Base-by-base conservation (phyloP, 225 moss, liverwort and hornwort genomes). In the Ulota crispa region DNA sequence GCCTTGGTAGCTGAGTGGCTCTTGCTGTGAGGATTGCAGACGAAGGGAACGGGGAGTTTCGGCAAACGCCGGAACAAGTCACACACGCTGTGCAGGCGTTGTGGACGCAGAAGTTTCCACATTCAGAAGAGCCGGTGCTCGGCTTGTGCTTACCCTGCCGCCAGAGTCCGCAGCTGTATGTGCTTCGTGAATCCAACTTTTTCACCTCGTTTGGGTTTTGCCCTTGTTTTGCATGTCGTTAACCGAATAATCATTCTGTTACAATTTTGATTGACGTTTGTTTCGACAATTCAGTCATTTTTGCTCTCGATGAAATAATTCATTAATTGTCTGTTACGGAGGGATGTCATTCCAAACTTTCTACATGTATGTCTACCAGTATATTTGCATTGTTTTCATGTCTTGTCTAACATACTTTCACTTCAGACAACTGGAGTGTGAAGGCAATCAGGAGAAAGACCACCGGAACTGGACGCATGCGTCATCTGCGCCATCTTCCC, bases 21-120 rank as follows among this genome's bases (percentile, higher is more conserved):
- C 32, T 68, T 54, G 72, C 6, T 65, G 42, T 77, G 83, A 21
- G 71, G 28, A 57, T 78, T 84, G 75, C 85, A 90, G 90, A 90
- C 90, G 86, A 97, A 97, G 88, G 97, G 94, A 83, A 97, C 93
- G 52, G 94, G 94, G 41, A 97, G 97, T 91, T 97, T 97, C 66
- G 94, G 97, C 83, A 97, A 97, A 88, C 94, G 97, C 91, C 93
- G 95, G 72, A 97, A 95, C 93, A 97, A 97, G 83, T 93, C 95
- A 10, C 97, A 97, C 82, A 97, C 97, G 53, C 85, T 97, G 71
- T 97, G 97, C 90, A 89, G 93, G 85, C 97, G 97, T 80, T 97
- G 97, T 90, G 97, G 95, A 9, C 93, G 94, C 39, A 88, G 95
- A 75, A 95, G 95, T 68, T 95, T 97, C 69, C 97, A 95, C 83